Base-by-base conservation (phyloP, 148 eudicot species). In the Chenopodium album region DNA sequence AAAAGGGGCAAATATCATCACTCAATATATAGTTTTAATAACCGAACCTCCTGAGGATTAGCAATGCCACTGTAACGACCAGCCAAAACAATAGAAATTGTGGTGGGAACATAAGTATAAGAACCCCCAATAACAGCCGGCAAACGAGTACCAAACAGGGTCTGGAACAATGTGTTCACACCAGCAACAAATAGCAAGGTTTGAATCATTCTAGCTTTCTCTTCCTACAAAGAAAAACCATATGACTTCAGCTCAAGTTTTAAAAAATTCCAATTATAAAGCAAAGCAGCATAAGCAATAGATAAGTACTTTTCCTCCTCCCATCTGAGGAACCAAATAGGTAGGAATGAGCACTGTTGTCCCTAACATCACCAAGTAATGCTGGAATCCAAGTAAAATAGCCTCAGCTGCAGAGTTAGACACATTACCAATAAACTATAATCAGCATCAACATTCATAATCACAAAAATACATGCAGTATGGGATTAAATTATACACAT, bases 121-220 rank as follows among this genome's bases (percentile, higher is more conserved):
- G 97, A 94, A 72, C 92, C 98, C 79, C 98, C 98, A 78, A 94
- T 90, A 0, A 92, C 90, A 71, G 98, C 97, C 22, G 98, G 97
- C 77, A 94, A 82, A n/a, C 97, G 86, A 0, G 97, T 92, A 63
- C 97, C 97, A 52, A 94, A 94, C 50, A 84, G 37, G 37, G 98
- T 88, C 84, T 92, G 98, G 20, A 85, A 76, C 76, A 91, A 69
- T 34, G 98, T 94, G 84, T 92, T 94, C 71, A 92, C 70, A 56
- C 97, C 98, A 84, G 94, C 92, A 72, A 94, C 98, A 88, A 94
- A 92, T 20, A 88, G 92, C 60, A 94, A 78, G 22, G 98, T 94
- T 87, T 94, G 98, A 66, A 94, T 88, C 91, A 94, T 79, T 84
- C 82, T 86, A 76, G 92, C 97, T 82, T 92, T 94, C 83, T 92